A percentile compares a stretch with the other conserved stretches of the same genome.
phyloP scores from a whole-genome alignment of 2,329 filamentous ascomycete genomes.

The Verticillium isaacii region DNA sequence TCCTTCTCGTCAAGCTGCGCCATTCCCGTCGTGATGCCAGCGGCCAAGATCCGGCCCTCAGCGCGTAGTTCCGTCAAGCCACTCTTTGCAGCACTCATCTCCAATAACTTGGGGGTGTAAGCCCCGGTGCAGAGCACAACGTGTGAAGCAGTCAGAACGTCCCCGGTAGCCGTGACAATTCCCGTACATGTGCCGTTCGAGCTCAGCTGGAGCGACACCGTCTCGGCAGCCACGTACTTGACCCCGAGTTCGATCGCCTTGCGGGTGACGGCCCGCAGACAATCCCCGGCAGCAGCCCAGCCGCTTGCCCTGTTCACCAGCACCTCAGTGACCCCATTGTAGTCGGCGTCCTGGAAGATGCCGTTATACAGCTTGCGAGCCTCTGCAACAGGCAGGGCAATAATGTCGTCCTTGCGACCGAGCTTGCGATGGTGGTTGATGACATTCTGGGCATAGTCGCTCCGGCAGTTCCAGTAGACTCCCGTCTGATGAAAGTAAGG shows the following conservation, averaged over 20 bases:
- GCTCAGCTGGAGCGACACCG: slow-evolving; percentile 33
- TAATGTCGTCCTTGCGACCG: slow-evolving; percentile 23
- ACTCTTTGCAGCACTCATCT: slow-evolving; percentile 42
- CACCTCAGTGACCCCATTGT: slow-evolving; percentile 45
- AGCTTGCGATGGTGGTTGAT: slow-evolving; percentile 22
- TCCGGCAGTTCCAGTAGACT: slow-evolving; percentile 33
- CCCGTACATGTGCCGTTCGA: slow-evolving; percentile 39
- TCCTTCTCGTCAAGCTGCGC: slow-evolving; percentile 45
- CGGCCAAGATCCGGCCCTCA: slow-evolving; percentile 51
- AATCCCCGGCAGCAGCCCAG: slow-evolving; percentile 51
- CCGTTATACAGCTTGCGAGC: slow-evolving; percentile 43
- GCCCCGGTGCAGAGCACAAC: slow-evolving; percentile 53
- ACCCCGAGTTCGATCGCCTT: slow-evolving; percentile 43
- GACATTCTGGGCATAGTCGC: slow-evolving; percentile 25
- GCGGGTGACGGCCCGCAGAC: slow-evolving; percentile 41
- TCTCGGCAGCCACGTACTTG: slow-evolving; percentile 42
- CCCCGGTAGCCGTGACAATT: slow-evolving; percentile 40
- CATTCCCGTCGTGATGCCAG: slow-evolving; percentile 55
- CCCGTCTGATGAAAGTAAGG: slow-evolving; percentile 25
- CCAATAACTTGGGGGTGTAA: slow-evolving; percentile 52
- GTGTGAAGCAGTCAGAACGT: slow-evolving; percentile 40
- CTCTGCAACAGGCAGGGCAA: slow-evolving; percentile 40
- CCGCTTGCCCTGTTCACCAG: slow-evolving; percentile 50
- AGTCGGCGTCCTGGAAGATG: slow-evolving; percentile 48
- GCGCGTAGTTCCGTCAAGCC: slow-evolving; percentile 43